Evolutionary conservation across 129 eudicot species (phyloP).

Genomic region (Erigeron canadensis): DNA sequence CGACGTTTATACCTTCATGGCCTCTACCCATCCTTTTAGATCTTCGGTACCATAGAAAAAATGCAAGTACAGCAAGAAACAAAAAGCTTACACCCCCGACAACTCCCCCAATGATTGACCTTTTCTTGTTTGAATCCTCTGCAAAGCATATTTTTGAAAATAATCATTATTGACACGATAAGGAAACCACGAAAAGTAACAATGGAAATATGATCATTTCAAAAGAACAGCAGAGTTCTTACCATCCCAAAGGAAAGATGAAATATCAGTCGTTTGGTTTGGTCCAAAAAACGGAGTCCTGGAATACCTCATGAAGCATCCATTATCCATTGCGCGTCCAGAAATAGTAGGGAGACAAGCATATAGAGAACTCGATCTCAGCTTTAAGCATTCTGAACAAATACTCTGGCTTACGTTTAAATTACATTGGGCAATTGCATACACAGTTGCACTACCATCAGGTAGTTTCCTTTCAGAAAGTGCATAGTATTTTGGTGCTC

Average conservation of each 20-base stretch:
- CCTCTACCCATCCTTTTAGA: slow-evolving; percentile 37
- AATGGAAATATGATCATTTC: neutral
- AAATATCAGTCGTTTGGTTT: slow-evolving; percentile 53
- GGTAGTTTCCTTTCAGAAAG: slow-evolving; percentile 35
- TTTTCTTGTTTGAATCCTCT: slow-evolving; percentile 56
- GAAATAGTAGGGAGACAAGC: slow-evolving; percentile 49
- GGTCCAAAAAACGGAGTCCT: slow-evolving; percentile 46
- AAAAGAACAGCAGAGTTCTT: slow-evolving; percentile 3
- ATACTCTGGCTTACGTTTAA: slow-evolving; percentile 40
- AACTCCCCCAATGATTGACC: slow-evolving; percentile 54
- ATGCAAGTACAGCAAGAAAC: slow-evolving; percentile 37
- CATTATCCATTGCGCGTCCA: slow-evolving; percentile 60
- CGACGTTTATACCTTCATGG: slow-evolving; percentile 44
- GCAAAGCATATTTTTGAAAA: neutral
- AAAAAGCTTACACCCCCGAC: slow-evolving; percentile 67
- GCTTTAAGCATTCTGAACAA: slow-evolving; percentile 54
- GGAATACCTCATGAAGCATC: slow-evolving; percentile 67
- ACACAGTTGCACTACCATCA: slow-evolving; percentile 32
- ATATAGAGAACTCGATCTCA: slow-evolving; percentile 32
- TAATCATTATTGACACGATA: neutral
- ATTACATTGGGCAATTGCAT: slow-evolving; percentile 62
- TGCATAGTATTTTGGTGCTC: slow-evolving; percentile 42
- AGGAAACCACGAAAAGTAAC: neutral
- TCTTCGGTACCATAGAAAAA: slow-evolving; percentile 38
- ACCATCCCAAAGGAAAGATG: slow-evolving; percentile 49